Base-by-base conservation (phyloP, 148 eudicot species). In the Dysphania ambrosioides region DNA sequence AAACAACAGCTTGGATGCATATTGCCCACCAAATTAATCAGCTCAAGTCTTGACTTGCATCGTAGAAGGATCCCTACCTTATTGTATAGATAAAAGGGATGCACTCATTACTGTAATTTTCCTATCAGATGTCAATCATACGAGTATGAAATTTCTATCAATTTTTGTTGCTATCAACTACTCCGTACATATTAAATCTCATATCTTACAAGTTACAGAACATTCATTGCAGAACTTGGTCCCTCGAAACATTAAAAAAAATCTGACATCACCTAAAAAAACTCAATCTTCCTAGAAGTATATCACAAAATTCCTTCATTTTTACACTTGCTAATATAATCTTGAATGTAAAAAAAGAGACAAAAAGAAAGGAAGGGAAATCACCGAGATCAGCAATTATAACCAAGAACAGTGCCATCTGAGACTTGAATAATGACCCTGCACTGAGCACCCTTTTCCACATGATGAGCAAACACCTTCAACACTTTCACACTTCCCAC, bases 401-500 rank as follows among this genome's bases (percentile, higher is more conserved):
- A 81, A 0, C 97, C 96, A 65, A 89, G 81, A 66, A 94, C 88
- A 56, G 88, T 65, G 0, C 96, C 98, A 81, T 86, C 84, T 70
- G 80, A 86, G 18, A 85, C 84, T 77, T 82, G 82, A 79, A 94
- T 73, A 4, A 80, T 81, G 49, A 94, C 95, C 30, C 87, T 83
- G 77, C 98, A 94, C 60, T 65, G 73, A 41, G 79, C 89, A 11
- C 80, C 70, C 56, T 87, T 87, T 82, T 87, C 88, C 69, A 91
- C 93, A 77, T 81, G 83, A 75, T 90, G 98, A 24, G 88, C 85
- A 64, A 94, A 86, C 59, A 94, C 84, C 78, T 81, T 81, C 87
- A 90, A 70, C 75, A 94, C 96, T 84, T 89, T 87, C 60, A 94
- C 92, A 74, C 87, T 90, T 59, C 97, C 97, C 69, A 81, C 92